Evolutionary conservation across 805 yeast species (phyloP).

Genomic region (Sugiyamaella boreocaroliniensis): DNA sequence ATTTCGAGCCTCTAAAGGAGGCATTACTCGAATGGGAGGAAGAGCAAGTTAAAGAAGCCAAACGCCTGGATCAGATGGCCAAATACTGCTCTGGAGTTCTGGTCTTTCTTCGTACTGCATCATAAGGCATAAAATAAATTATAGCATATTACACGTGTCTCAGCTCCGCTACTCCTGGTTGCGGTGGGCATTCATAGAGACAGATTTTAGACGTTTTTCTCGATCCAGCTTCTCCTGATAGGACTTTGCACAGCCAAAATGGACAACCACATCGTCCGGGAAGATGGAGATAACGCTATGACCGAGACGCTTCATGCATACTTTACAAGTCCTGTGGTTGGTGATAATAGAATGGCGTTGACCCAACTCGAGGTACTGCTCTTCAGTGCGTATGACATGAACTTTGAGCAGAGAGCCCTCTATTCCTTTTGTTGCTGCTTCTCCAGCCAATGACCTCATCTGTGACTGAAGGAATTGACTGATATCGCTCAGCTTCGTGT

Average conservation of each 20-base stretch:
- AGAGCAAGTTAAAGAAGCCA: constrained; percentile 37
- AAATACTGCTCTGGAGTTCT: constrained; percentile 80
- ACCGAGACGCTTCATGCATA: constrained; percentile 54
- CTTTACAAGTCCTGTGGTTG: constrained; percentile 45
- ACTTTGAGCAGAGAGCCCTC: constrained; percentile 48
- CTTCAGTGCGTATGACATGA: constrained; percentile 43
- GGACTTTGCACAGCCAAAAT: constrained; percentile 47
- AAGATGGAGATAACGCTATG: constrained; percentile 46
- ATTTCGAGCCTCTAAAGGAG: constrained; percentile 32
- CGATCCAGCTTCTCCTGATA: constrained; percentile 14
- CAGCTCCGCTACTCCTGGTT: neutral
- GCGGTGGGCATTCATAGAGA: constrained; percentile 1
- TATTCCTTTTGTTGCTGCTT: constrained; percentile 37
- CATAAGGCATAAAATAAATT: neutral
- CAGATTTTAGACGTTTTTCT: neutral
- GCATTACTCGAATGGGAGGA: constrained; percentile 47
- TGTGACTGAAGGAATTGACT: constrained; percentile 40
- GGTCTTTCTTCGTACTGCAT: constrained; percentile 40
- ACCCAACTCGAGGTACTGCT: constrained; percentile 36
- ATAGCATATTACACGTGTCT: neutral
- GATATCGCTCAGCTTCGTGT: constrained; percentile 41
- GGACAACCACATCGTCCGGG: constrained; percentile 42
- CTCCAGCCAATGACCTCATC: constrained; percentile 37
- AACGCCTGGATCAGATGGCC: constrained; percentile 55
- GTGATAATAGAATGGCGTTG: constrained; percentile 35